These are phyloP conservation scores for Ascochyta viciae-villosae DNA, from an alignment of 2,329 filamentous ascomycete species.

Conservation along the genomic window DNA sequence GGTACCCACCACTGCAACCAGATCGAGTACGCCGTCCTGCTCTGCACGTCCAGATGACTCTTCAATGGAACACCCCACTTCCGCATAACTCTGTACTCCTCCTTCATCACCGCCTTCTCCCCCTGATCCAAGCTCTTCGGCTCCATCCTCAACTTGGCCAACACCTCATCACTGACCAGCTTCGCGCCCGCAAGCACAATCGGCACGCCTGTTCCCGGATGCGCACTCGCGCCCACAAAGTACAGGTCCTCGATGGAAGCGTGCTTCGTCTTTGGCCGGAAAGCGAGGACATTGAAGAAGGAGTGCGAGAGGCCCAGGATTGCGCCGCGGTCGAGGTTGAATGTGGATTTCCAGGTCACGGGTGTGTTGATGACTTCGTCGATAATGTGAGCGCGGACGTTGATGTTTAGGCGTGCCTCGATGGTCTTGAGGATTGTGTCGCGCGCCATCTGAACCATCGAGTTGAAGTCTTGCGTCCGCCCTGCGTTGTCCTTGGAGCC, in stretches of 20 bases:
- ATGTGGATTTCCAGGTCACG: slow-evolving; percentile 67
- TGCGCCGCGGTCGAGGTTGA: slow-evolving; percentile 77
- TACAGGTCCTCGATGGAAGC: slow-evolving; percentile 62
- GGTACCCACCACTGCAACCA: slow-evolving; percentile 19
- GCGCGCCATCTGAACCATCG: slow-evolving; percentile 66
- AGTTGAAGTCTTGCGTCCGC: slow-evolving; percentile 65
- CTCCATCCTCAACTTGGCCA: slow-evolving; percentile 44
- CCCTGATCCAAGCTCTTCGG: slow-evolving; percentile 20
- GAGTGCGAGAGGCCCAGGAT: slow-evolving; percentile 75
- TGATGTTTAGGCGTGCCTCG: slow-evolving; percentile 64
- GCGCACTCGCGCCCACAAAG: slow-evolving; percentile 77
- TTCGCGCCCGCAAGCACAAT: slow-evolving; percentile 74
- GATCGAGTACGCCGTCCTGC: slow-evolving; percentile 15
- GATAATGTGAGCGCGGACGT: slow-evolving; percentile 58
- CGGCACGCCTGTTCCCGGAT: slow-evolving; percentile 78
- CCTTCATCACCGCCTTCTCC: slow-evolving; percentile 10
- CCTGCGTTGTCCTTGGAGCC: slow-evolving; percentile 51
- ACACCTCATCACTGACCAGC: slow-evolving; percentile 63
- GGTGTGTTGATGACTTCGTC: slow-evolving; percentile 73
- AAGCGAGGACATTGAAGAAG: slow-evolving; percentile 76
- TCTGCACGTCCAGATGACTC: slow-evolving; percentile 16
- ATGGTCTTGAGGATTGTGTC: slow-evolving; percentile 68
- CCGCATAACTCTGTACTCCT: slow-evolving; percentile 14
- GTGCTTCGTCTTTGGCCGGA: slow-evolving; percentile 67
- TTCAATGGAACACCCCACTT: slow-evolving; percentile 10